Percentiles rank a stretch among this genome's conserved stretches.
phyloP scores from a whole-genome alignment of 139 green algal genomes.

The Deuterostichococcus epilithicus region DNA sequence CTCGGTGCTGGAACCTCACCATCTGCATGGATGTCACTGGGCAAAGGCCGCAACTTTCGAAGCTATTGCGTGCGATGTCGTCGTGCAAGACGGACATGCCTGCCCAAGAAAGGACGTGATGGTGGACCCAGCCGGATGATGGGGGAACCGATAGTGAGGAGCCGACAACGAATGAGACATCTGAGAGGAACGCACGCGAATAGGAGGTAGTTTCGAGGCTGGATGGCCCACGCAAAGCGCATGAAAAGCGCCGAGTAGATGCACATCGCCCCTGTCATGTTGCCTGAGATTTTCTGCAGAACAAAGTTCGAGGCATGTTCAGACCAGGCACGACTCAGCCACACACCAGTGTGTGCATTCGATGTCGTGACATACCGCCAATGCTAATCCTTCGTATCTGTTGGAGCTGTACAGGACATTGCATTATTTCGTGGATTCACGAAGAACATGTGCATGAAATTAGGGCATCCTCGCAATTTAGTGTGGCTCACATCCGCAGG shows the following conservation, averaged over 20 bases:
- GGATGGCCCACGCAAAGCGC: slow-evolving; percentile 70
- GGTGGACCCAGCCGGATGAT: no score
- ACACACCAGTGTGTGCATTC: slow-evolving; percentile 55
- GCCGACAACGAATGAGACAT: no score
- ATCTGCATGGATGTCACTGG: no score
- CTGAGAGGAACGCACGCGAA: slow-evolving; percentile 38
- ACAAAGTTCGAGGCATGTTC: no score
- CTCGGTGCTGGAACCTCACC: no score
- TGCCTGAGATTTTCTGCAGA: slow-evolving; percentile 58
- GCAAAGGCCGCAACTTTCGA: no score
- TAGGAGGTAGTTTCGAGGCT: slow-evolving; percentile 73
- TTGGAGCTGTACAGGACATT: not conserved
- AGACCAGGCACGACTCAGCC: no score
- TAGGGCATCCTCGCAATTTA: not conserved
- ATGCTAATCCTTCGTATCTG: not conserved
- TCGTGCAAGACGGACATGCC: no score
- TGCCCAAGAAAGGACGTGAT: no score
- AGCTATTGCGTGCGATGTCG: no score
- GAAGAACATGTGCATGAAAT: not conserved
- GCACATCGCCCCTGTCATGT: slow-evolving; percentile 72
- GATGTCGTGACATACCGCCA: slow-evolving; percentile 41
- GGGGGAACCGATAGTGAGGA: no score
- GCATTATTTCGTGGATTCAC: not conserved
- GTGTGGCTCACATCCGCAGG: not conserved
- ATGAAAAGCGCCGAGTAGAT: slow-evolving; percentile 80